phyloP scores from a whole-genome alignment of 257 asterid genomes.

The Scutellaria baicalensis region DNA sequence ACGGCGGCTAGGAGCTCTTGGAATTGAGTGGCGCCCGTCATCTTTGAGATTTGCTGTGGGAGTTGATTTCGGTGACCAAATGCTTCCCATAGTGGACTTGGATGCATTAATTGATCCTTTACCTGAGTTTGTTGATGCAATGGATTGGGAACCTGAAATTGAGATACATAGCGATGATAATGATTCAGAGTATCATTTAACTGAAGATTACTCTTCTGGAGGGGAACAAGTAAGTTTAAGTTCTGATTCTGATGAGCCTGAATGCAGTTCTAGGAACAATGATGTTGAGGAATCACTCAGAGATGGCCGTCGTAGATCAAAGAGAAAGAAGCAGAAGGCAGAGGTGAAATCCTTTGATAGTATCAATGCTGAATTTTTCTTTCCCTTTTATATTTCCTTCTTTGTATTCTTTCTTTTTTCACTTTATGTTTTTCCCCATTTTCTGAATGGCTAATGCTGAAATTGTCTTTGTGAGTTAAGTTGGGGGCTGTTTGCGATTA shows the following conservation, averaged over 20 bases:
- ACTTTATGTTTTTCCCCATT: too few species aligned
- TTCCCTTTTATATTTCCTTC: neutral
- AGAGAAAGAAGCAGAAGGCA: slow-evolving; percentile 72
- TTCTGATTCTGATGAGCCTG: slow-evolving; percentile 53
- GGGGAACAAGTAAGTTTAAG: slow-evolving; percentile 60
- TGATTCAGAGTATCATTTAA: slow-evolving; percentile 84
- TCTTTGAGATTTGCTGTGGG: slow-evolving; percentile 81
- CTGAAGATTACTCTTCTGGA: slow-evolving; percentile 86
- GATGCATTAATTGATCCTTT: slow-evolving; percentile 75
- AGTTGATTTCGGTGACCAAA: slow-evolving; percentile 75
- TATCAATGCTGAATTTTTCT: neutral
- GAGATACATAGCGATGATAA: slow-evolving; percentile 84
- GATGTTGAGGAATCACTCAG: slow-evolving; percentile 46
- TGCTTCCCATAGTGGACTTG: slow-evolving; percentile 75
- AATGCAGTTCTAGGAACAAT: slow-evolving; percentile 57
- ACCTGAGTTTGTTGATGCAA: slow-evolving; percentile 81
- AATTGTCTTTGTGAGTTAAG: neutral
- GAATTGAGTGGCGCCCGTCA: slow-evolving; percentile 97
- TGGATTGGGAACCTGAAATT: slow-evolving; percentile 95
- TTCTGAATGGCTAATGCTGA: neutral
- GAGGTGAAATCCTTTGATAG: slow-evolving; percentile 24
- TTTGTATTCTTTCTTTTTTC: too few species aligned
- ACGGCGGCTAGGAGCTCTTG: slow-evolving; percentile 84
- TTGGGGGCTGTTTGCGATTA: neutral
- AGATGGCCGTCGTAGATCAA: slow-evolving; percentile 72